phyloP scores from a whole-genome alignment of 106 monocot species.

The Apostasia shenzhenica region DNA sequence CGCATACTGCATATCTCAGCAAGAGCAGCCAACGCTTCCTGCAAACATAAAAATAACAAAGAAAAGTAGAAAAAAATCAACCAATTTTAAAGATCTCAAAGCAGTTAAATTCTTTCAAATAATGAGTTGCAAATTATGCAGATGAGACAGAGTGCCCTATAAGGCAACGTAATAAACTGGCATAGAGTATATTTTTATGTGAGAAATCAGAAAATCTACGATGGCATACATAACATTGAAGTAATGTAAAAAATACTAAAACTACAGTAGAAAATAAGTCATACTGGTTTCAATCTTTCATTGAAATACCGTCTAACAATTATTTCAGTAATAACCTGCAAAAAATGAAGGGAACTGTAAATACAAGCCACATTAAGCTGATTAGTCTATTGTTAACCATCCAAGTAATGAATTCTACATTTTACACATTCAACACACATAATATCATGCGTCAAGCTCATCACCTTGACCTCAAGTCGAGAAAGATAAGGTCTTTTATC shows the following conservation, averaged over 20 bases:
- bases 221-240: neutral
- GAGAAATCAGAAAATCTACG: too few relatives aligned
- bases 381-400: neutral
- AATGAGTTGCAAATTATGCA: too few relatives aligned
- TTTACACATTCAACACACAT: too few relatives aligned
- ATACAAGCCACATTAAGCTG: neutral
- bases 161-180: too few relatives aligned
- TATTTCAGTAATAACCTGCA: constrained; percentile 91
- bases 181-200: too few relatives aligned
- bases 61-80: neutral
- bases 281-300: constrained; percentile 62
- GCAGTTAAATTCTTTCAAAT: neutral
- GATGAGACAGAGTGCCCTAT: too few relatives aligned
- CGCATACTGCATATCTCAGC: constrained; percentile 89
- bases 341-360: constrained; percentile 1
- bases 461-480: constrained; percentile 87
- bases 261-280: constrained; percentile 13
- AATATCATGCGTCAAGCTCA: neutral
- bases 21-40: constrained; percentile 71
- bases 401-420: neutral
- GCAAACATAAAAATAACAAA: constrained; percentile 9
- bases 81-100: too few relatives aligned
- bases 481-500: constrained; percentile 88
- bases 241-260: neutral
- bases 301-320: constrained; percentile 67